These are phyloP conservation scores for Candida frijolesensis DNA, from an alignment of 1,139 yeast genomes.

Conservation along the genomic window DNA sequence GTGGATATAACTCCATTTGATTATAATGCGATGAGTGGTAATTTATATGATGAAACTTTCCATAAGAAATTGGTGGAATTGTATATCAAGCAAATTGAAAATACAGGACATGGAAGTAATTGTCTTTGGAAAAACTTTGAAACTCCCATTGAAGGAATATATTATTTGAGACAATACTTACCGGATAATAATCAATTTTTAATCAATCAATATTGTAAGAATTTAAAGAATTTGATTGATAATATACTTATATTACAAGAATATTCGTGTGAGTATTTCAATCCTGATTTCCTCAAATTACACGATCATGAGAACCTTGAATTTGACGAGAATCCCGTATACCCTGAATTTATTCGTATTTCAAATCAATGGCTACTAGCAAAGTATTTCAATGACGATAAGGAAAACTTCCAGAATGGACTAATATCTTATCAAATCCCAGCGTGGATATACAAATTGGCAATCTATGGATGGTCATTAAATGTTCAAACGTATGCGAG, in stretches of 20 bases:
- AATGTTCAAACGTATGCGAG: slow-evolving; percentile 32
- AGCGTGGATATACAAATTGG: slow-evolving; percentile 35
- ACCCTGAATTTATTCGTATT: slow-evolving; percentile 20
- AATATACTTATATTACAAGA: slow-evolving; percentile 25
- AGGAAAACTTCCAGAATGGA: slow-evolving; percentile 31
- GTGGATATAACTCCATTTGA: slow-evolving; percentile 5
- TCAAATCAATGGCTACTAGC: slow-evolving; percentile 37
- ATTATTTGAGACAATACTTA: slow-evolving; percentile 39
- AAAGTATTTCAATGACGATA: slow-evolving; percentile 32
- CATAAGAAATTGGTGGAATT: slow-evolving; percentile 25
- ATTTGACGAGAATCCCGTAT: not conserved
- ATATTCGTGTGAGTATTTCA: slow-evolving; percentile 14
- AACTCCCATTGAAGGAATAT: slow-evolving; percentile 36
- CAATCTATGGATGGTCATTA: slow-evolving; percentile 42
- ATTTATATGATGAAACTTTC: slow-evolving; percentile 17
- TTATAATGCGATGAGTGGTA: slow-evolving; percentile 10
- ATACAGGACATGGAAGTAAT: slow-evolving; percentile 29
- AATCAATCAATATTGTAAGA: slow-evolving; percentile 29
- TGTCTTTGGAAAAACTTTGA: slow-evolving; percentile 45
- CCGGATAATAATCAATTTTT: slow-evolving; percentile 33
- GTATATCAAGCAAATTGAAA: slow-evolving; percentile 28
- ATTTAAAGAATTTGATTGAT: slow-evolving; percentile 31
- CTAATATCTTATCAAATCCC: slow-evolving; percentile 26
- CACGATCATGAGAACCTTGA: slow-evolving; percentile 1
- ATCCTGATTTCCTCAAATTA: slow-evolving; percentile 13